Evolutionary conservation across 2,329 filamentous ascomycete species (phyloP), one percentile per base, ranked within the genome.

Genomic region (Pseudocercospora macadamiae): DNA sequence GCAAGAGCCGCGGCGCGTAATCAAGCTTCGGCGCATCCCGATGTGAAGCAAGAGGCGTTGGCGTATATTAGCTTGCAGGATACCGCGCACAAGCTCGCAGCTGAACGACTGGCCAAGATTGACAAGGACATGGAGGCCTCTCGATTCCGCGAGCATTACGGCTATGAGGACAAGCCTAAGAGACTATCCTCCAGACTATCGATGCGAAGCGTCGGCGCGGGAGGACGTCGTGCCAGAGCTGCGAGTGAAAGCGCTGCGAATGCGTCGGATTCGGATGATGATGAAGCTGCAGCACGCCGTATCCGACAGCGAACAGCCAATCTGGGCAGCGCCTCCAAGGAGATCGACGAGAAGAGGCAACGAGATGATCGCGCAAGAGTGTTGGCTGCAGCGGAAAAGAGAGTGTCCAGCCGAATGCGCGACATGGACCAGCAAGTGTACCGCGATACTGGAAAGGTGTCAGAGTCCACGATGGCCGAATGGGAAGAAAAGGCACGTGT

Each of bases 351-450:
- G 55, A 85, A 88, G 68, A 93, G 93, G 75, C 84, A 89, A 39
- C 82, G 88, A 59, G 82, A 84, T 42, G 93, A 96, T 66, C 88
- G 91, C 10, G 88, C 89, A 55, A 81, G 83, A 1, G 78, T 97
- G 1, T 79, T 96, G 64, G 89, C 89, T 8, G 86, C 87, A 2
- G 93, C 93, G 1, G 89, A 93, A 70, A 86, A 89, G 44, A 96
- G 96, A 65, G 93, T 97, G n/a, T 86, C 88, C 64, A 86, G 87
- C 18, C 86, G 85, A 39, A 83, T 97, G 65, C 86, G 89, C 61
- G 84, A 83, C 37, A 92, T 97, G 80, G 93, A 97, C 60, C 86
- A 93, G 72, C 87, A 86, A 68, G 84, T 96, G 10, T 91, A 87
- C 65, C 81, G 84, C 12, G 84, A 93, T 54, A 93, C 89, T 1